Percentiles rank a stretch among this genome's conserved stretches.
These are phyloP conservation scores for Lunasporangiospora selenospora DNA, from an alignment of 192 early-diverging fungal genomes.

Conservation along the genomic window DNA sequence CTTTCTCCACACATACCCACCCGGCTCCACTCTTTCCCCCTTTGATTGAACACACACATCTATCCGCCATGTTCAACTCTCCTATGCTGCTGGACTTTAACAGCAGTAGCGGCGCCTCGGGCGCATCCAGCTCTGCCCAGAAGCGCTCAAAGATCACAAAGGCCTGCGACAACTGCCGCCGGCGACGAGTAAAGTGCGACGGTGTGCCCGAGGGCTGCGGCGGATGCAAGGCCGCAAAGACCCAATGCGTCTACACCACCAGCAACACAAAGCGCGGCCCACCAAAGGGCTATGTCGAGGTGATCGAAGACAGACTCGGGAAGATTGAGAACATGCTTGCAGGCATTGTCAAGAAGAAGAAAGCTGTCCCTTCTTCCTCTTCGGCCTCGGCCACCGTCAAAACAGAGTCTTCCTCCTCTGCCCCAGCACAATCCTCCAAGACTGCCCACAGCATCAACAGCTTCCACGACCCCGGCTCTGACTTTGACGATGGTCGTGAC, in stretches of 20 bases:
- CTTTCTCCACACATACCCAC: neutral
- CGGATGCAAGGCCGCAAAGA: constrained; percentile 64
- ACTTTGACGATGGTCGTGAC: constrained; percentile 23
- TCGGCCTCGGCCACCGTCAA: constrained; percentile 14
- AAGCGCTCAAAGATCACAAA: constrained; percentile 53
- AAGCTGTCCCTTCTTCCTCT: too few relatives aligned
- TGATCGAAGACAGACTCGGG: constrained; percentile 68
- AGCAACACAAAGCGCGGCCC: constrained; percentile 75
- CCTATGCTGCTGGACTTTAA: constrained; percentile 44
- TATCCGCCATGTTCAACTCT: constrained; percentile 39
- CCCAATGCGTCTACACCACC: constrained; percentile 68
- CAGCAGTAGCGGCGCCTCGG: constrained; percentile 14
- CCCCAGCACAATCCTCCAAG: neutral
- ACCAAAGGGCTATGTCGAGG: constrained; percentile 77
- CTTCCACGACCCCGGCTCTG: constrained; percentile 6
- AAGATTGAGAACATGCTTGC: constrained; percentile 65
- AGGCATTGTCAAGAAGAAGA: constrained; percentile 55
- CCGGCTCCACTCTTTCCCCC: neutral
- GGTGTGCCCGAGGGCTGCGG: constrained; percentile 64
- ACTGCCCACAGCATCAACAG: neutral
- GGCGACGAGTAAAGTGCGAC: constrained; percentile 76
- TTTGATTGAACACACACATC: neutral
- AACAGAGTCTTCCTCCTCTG: constrained; percentile 7
- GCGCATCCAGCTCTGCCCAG: too few relatives aligned
- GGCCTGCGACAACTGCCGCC: constrained; percentile 67